Percentiles rank a stretch among this genome's conserved stretches.
These are phyloP conservation scores for Saccharomycopsis javanensis DNA, from an alignment of 805 yeast genomes.

Conservation along the genomic window DNA sequence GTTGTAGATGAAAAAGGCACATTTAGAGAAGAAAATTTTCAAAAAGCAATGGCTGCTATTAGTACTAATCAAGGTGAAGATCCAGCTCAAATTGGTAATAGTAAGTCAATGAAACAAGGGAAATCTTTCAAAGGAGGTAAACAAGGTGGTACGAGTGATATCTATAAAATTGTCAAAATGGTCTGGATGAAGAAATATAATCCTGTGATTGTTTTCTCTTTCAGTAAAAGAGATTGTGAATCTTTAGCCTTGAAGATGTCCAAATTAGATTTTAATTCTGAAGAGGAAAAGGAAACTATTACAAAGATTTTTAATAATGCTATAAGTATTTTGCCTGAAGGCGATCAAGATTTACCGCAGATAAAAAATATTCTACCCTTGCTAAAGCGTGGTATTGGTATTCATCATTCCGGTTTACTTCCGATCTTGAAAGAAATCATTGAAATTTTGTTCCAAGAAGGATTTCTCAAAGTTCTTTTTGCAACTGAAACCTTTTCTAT, in stretches of 20 bases:
- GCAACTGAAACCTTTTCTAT: conserved; percentile 98
- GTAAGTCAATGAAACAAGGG: conserved; percentile 57
- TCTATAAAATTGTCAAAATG: conserved; percentile 94
- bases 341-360: conserved; percentile 89
- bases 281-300: conserved; percentile 86
- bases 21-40: conserved; percentile 95
- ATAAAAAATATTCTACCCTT: conserved; percentile 85
- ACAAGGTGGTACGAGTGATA: conserved; percentile 69
- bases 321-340: conserved; percentile 74
- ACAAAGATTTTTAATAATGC: conserved; percentile 89
- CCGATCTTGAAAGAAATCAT: conserved; percentile 92
- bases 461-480: conserved; percentile 83
- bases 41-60: conserved; percentile 94
- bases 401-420: conserved; percentile 92
- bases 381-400: conserved; percentile 91
- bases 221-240: conserved; percentile 95
- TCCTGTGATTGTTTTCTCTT: conserved; percentile 98
- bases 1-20: conserved; percentile 97
- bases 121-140: conserved; percentile 83
- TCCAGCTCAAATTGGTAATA: conserved; percentile 47
- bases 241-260: conserved; percentile 90
- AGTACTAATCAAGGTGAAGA: conserved; percentile 79
- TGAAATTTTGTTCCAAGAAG: conserved; percentile 95
- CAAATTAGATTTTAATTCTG: conserved; percentile 86
- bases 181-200: conserved; percentile 93